These are phyloP conservation scores for Cryptococcus hybrid DNA, from an alignment of 1,284 basidiomycete species.

Conservation along the genomic window DNA sequence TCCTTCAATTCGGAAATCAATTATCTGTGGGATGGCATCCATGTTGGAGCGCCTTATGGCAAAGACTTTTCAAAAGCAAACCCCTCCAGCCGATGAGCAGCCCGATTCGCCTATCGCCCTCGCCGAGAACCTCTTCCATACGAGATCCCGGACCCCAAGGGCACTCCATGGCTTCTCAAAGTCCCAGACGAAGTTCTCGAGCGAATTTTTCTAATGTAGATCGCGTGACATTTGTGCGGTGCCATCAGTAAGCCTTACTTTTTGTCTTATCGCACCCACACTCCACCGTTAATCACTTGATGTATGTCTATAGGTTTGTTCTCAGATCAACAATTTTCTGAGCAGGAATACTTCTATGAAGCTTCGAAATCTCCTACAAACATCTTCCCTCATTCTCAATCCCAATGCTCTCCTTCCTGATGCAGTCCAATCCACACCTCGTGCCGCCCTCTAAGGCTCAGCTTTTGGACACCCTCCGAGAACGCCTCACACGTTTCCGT, in stretches of 20 bases:
- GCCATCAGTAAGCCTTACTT: conserved; percentile 16
- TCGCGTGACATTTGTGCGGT: conserved; percentile 24
- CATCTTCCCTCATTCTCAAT: conserved; percentile 67
- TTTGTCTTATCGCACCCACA: not conserved
- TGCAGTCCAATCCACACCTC: conserved; percentile 17
- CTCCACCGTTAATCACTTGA: not conserved
- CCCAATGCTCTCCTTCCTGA: conserved; percentile 44
- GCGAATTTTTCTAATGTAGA: conserved; percentile 31
- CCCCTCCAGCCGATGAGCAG: not conserved
- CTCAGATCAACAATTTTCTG: conserved; percentile 28
- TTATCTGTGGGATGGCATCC: not conserved
- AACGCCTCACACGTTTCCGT: conserved; percentile 37
- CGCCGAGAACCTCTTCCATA: conserved; percentile 15
- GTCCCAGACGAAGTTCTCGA: too few species aligned
- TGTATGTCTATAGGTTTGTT: conserved; percentile 31
- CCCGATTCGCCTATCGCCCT: not conserved
- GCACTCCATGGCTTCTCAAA: conserved; percentile 21
- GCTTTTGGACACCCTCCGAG: too few species aligned
- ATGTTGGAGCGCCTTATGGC: not conserved
- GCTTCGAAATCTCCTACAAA: conserved; percentile 75
- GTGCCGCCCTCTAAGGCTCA: conserved; percentile 49
- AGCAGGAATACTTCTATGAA: conserved; percentile 49
- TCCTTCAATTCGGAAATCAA: too few species aligned
- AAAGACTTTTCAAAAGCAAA: not conserved
- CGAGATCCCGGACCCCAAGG: conserved; percentile 23